Base-by-base conservation (phyloP, 768 basidiomycete species). In the Lactarius hatsudake region DNA sequence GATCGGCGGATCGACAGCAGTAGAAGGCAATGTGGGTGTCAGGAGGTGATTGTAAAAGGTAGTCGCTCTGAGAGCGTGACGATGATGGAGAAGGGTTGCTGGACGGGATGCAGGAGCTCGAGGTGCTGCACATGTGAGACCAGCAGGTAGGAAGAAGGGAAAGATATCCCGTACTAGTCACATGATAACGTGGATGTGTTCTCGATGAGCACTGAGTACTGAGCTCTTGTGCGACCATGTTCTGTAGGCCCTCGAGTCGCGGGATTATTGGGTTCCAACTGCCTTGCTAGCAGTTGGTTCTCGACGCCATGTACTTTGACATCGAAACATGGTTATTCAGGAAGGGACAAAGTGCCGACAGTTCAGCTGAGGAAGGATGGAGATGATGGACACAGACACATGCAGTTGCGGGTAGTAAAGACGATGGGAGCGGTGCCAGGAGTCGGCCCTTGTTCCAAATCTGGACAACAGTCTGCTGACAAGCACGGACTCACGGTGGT, bases 181-280 rank as follows among this genome's bases (percentile, higher is more conserved):
- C 83, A 70, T 94, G 88, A 72, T 95, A 95, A 74, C 95, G 93
- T 95, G 61, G 98, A 79, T 2, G 98, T 93, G 73, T 95, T 98
- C 79, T 99, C 96, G 43, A 98, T 93, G 62, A 98, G 79, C n/a
- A n/a, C n/a, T n/a, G n/a, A n/a, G n/a, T n/a, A n/a, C n/a, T n/a
- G n/a, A n/a, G n/a, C 77, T 99, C 96, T 18, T 98, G 79, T 0
- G 95, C 94, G 71, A 98, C 98, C 0, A 95, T 98, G 76, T 94
- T 90, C 7, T 34, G 72, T 91, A 98, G 79, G 61, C 83, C 86
- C n/a, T 91, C 87, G 59, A 98, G 84, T 70, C 88, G 88, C 66
- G 97, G 81, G 73, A 96, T 92, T 20, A 54, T 56, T 12, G 5
- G 66, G 57, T 20, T 42, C 17, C 13, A 13, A 38, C 13, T 38